A percentile compares a stretch with the other conserved stretches of the same genome.
These are phyloP conservation scores for Fomitopsis betulina DNA, from an alignment of 1,284 basidiomycete genomes.

Conservation along the genomic window DNA sequence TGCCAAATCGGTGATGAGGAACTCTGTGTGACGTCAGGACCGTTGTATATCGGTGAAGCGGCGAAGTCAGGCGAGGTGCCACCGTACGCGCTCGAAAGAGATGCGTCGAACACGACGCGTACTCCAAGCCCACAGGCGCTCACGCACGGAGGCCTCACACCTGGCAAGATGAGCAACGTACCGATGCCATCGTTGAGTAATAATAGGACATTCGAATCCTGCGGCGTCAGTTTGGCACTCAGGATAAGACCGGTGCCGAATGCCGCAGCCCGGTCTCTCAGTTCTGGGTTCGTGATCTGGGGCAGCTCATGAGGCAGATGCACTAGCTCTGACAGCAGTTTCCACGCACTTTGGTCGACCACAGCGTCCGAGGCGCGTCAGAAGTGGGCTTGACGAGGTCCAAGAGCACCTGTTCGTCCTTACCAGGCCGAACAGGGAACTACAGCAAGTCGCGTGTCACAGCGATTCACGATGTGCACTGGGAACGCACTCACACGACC, in stretches of 20 bases:
- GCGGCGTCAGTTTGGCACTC: conserved; percentile 50
- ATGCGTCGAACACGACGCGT: not conserved
- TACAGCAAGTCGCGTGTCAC: conserved; percentile 23
- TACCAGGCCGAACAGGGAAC: conserved; percentile 68
- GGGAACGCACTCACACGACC: conserved; percentile 51
- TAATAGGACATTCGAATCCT: conserved; percentile 65
- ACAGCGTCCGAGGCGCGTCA: conserved; percentile 66
- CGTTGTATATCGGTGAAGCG: too few relatives aligned
- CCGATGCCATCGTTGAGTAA: conserved; percentile 73
- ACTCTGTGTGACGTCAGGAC: conserved; percentile 43
- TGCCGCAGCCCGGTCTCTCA: conserved; percentile 62
- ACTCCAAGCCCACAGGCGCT: not conserved
- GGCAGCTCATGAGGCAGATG: not conserved
- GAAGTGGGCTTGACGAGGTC: conserved; percentile 64
- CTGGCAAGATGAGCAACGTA: conserved; percentile 24
- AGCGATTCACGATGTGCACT: not conserved
- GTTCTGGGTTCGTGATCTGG: conserved; percentile 64
- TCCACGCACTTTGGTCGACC: conserved; percentile 62
- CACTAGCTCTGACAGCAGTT: not conserved
- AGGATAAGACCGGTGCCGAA: conserved; percentile 65
- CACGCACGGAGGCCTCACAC: not conserved
- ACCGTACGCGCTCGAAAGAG: too few relatives aligned
- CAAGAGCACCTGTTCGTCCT: conserved; percentile 61
- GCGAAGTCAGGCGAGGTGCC: too few relatives aligned
- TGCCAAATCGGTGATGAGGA: conserved; percentile 71